phyloP scores from a whole-genome alignment of 2,329 filamentous ascomycete genomes.

The Lanzia echinophila region DNA sequence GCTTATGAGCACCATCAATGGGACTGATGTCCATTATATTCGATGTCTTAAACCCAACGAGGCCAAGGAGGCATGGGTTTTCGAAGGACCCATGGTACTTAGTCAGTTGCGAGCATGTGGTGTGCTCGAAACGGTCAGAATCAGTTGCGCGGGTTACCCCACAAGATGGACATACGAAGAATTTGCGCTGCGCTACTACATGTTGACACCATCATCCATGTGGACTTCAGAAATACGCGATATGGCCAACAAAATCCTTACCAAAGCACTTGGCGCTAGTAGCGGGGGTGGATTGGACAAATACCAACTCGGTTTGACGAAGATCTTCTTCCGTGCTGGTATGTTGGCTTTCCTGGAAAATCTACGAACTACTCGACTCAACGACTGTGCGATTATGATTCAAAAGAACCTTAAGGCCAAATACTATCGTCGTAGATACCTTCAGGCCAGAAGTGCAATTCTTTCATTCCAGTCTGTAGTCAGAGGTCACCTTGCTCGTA shows the following conservation, averaged over 20 bases:
- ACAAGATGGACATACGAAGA: slow-evolving; percentile 99
- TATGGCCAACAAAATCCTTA: slow-evolving; percentile 89
- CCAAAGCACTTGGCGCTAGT: slow-evolving; percentile 75
- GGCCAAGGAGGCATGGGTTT: slow-evolving; percentile 93
- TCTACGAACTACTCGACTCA: slow-evolving; percentile 79
- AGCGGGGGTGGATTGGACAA: slow-evolving; percentile 75
- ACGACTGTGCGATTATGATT: slow-evolving; percentile 93
- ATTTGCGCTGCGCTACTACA: slow-evolving; percentile 95
- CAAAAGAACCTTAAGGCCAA: slow-evolving; percentile 97
- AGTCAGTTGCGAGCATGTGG: slow-evolving; percentile 95
- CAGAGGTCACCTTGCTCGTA: slow-evolving; percentile 72
- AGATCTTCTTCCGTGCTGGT: slow-evolving; percentile 98
- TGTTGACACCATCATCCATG: slow-evolving; percentile 81
- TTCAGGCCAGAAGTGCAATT: slow-evolving; percentile 78
- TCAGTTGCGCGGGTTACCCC: slow-evolving; percentile 94
- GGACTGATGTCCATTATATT: slow-evolving; percentile 97
- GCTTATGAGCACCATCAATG: slow-evolving; percentile 95
- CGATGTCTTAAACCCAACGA: slow-evolving; percentile 99
- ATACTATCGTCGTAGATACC: slow-evolving; percentile 87
- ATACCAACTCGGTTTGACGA: slow-evolving; percentile 94
- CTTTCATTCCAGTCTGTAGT: slow-evolving; percentile 71
- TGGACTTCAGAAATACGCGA: slow-evolving; percentile 93
- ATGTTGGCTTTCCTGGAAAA: slow-evolving; percentile 99
- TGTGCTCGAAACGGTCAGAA: slow-evolving; percentile 96
- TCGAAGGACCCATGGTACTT: slow-evolving; percentile 97